Percentiles rank a stretch among this genome's conserved stretches.
Evolutionary conservation across 768 basidiomycete genomes (phyloP).

Genomic region (Leccinum arenicola): DNA sequence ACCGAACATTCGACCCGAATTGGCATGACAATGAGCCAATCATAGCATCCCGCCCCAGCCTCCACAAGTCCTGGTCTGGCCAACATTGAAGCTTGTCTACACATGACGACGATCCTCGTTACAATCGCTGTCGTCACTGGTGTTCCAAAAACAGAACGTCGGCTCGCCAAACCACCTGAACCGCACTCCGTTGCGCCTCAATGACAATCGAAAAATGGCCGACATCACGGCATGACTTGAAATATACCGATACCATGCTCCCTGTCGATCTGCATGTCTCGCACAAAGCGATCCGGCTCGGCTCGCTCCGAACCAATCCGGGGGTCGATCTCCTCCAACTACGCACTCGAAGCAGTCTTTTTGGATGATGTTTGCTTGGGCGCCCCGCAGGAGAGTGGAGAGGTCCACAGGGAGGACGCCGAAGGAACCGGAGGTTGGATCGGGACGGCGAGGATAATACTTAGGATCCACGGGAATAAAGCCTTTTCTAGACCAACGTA

Average conservation of each 20-base stretch:
- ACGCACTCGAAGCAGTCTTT: constrained; percentile 20
- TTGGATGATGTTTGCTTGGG: constrained; percentile 17
- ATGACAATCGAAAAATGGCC: not conserved
- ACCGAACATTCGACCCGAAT: too few relatives aligned
- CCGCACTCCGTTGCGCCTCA: not conserved
- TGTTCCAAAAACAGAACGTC: not conserved
- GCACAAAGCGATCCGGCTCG: constrained; percentile 21
- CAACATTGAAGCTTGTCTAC: not conserved
- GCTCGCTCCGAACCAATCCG: constrained; percentile 21
- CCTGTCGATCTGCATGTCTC: not conserved
- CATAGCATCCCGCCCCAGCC: too few relatives aligned
- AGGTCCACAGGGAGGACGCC: not conserved
- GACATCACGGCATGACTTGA: not conserved
- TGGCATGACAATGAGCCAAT: too few relatives aligned
- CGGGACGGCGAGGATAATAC: constrained; percentile 11
- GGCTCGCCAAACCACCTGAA: not conserved
- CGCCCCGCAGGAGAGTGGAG: not conserved
- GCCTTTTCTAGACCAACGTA: too few relatives aligned
- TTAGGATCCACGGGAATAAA: constrained; percentile 9
- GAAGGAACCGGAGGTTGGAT: constrained; percentile 18
- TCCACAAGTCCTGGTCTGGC: not conserved
- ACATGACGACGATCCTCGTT: not conserved
- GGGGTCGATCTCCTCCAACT: constrained; percentile 21
- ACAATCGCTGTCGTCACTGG: not conserved
- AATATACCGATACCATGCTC: not conserved